Evolutionary conservation across 495 filamentous ascomycete species (phyloP).

Genomic region (Neurospora sp.): DNA sequence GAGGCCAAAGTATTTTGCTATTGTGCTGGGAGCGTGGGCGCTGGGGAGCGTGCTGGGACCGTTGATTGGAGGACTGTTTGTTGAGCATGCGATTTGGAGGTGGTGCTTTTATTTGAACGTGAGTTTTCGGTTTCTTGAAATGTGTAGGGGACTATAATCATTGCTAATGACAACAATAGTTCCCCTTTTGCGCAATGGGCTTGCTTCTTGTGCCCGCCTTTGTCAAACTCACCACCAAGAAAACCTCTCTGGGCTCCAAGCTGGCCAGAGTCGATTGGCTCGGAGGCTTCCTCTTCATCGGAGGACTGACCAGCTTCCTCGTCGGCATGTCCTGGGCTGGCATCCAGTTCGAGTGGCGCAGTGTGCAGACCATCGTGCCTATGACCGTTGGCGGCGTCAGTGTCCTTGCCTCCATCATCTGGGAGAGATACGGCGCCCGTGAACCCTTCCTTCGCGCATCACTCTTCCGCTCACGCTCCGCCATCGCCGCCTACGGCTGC

Average conservation of each 20-base stretch:
- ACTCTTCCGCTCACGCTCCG: slow-evolving; percentile 33
- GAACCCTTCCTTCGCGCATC: slow-evolving; percentile 45
- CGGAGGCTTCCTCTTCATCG: slow-evolving; percentile 37
- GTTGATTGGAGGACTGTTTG: slow-evolving; percentile 68
- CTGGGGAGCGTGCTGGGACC: slow-evolving; percentile 64
- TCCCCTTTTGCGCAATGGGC: slow-evolving; percentile 27
- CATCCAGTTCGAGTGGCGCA: slow-evolving; percentile 40
- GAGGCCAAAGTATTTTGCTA: slow-evolving; percentile 28
- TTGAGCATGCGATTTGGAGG: slow-evolving; percentile 33
- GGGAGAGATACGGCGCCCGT: slow-evolving; percentile 30
- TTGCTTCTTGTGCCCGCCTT: slow-evolving; percentile 24
- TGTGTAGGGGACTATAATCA: neutral
- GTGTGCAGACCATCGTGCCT: slow-evolving; percentile 35
- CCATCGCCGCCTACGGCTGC: slow-evolving; percentile 26
- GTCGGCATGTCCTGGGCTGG: slow-evolving; percentile 50
- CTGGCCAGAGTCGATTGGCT: slow-evolving; percentile 29
- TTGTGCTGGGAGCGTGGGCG: slow-evolving; percentile 50
- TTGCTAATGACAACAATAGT: slow-evolving; percentile 7
- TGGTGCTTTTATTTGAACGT: slow-evolving; percentile 35
- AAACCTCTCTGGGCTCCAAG: slow-evolving; percentile 22
- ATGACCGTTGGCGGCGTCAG: slow-evolving; percentile 31
- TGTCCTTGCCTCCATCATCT: slow-evolving; percentile 21
- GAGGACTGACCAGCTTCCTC: slow-evolving; percentile 37
- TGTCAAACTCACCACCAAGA: slow-evolving; percentile 23
- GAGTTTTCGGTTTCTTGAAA: neutral